Percentiles rank a stretch among this genome's conserved stretches.
These are phyloP conservation scores for Plasmodium cynomolgi DNA, from an alignment of 169 alveolate species.

Conservation along the genomic window DNA sequence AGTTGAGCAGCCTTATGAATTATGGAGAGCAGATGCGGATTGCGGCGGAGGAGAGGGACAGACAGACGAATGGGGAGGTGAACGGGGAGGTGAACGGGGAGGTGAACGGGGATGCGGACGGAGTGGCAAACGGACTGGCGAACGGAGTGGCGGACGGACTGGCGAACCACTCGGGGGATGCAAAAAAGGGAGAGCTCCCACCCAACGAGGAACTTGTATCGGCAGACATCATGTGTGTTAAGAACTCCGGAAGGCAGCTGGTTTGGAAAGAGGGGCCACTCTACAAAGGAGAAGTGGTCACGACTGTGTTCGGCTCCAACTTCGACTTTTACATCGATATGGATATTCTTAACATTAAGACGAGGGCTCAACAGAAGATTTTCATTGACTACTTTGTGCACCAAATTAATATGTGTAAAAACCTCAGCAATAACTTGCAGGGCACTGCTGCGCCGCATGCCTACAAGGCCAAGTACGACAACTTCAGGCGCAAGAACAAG, in stretches of 20 bases:
- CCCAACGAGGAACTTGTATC: slow-evolving; percentile 78
- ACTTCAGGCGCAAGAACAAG: slow-evolving; percentile 37
- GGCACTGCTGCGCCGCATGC: slow-evolving; percentile 9
- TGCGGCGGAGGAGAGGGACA: not conserved
- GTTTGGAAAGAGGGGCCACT: slow-evolving; percentile 80
- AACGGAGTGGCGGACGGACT: not conserved
- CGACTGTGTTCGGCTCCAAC: slow-evolving; percentile 76
- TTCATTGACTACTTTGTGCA: slow-evolving; percentile 85
- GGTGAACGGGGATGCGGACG: too few species aligned
- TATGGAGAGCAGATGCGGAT: not conserved
- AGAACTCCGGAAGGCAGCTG: slow-evolving; percentile 82
- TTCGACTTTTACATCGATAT: slow-evolving; percentile 85
- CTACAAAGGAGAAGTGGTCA: slow-evolving; percentile 79
- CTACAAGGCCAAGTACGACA: slow-evolving; percentile 34
- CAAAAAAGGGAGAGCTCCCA: slow-evolving; percentile 36
- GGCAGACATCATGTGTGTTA: slow-evolving; percentile 83
- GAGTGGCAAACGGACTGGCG: too few species aligned
- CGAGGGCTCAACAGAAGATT: slow-evolving; percentile 78
- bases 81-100: too few species aligned
- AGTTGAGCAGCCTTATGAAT: slow-evolving; percentile 81
- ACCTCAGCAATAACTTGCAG: slow-evolving; percentile 78
- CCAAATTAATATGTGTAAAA: slow-evolving; percentile 82
- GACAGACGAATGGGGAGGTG: not conserved
- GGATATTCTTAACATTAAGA: slow-evolving; percentile 81
- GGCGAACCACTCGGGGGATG: not conserved